Percentiles rank a stretch among this genome's conserved stretches.
phyloP scores from a whole-genome alignment of 345 rosid genomes.

The Cardamine chenopodiifolia region DNA sequence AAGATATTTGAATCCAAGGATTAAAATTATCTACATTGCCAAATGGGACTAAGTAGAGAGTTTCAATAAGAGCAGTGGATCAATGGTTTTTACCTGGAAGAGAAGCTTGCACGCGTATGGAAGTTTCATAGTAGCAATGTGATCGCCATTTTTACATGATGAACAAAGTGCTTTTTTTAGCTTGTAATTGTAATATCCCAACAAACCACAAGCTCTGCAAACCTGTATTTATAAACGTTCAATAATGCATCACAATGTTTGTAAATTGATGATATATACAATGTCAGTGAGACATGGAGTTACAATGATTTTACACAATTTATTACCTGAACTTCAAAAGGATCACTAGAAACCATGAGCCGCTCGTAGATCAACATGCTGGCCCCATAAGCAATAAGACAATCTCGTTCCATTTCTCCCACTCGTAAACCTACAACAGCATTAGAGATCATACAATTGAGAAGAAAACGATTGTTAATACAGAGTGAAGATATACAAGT shows the following conservation, averaged over 20 bases:
- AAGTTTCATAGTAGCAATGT: constrained; percentile 78
- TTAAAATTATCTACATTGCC: too few relatives aligned
- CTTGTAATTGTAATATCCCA: constrained; percentile 87
- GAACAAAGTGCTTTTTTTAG: constrained; percentile 76
- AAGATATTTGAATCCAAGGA: too few relatives aligned
- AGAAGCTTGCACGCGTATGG: constrained; percentile 98
- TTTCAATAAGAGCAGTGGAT: background rate
- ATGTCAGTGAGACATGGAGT: background rate
- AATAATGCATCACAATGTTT: background rate
- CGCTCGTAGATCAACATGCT: constrained; percentile 91
- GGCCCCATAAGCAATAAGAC: constrained; percentile 95
- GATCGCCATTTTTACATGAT: constrained; percentile 77
- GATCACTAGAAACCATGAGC: constrained; percentile 92
- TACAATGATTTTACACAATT: background rate
- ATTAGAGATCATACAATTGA: constrained; percentile 9
- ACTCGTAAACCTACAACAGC: constrained; percentile 80
- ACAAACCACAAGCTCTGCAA: constrained; percentile 80
- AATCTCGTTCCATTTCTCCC: constrained; percentile 98
- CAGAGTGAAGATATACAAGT: constrained; percentile 18
- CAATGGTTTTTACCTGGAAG: constrained; percentile 60
- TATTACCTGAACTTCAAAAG: constrained; percentile 89
- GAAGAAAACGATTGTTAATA: constrained; percentile 3
- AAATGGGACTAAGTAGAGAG: background rate
- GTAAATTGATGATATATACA: constrained; percentile 9
- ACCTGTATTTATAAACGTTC: constrained; percentile 54